These are phyloP conservation scores for Mrakia gelida DNA, from an alignment of 768 basidiomycete genomes.

Conservation along the genomic window DNA sequence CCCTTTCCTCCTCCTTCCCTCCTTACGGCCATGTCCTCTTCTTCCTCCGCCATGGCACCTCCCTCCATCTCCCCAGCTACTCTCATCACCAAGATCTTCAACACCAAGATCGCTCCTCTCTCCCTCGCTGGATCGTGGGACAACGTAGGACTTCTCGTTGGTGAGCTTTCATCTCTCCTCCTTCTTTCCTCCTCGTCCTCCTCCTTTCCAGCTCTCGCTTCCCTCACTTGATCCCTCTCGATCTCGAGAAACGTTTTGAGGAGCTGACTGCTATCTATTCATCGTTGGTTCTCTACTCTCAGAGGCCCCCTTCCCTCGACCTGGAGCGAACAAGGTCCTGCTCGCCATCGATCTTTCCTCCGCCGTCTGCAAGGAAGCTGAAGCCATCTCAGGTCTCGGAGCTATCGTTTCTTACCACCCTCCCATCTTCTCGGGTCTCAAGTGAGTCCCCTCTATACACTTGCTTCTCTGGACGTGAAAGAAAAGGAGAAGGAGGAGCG, in stretches of 20 bases:
- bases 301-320: conserved; percentile 22
- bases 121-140: conserved; percentile 87
- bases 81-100: conserved; percentile 25
- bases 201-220: background rate
- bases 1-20: no score
- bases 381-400: conserved; percentile 39
- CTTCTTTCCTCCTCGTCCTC: background rate
- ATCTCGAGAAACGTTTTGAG: background rate
- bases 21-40: no score
- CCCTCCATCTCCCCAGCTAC: conserved; percentile 9
- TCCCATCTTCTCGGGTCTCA: conserved; percentile 69
- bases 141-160: conserved; percentile 49
- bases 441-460: conserved; percentile 35
- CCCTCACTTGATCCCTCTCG: background rate
- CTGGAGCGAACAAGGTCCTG: conserved; percentile 39
- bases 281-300: background rate
- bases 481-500: background rate
- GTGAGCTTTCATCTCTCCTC: conserved; percentile 3
- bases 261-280: background rate
- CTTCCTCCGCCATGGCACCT: background rate
- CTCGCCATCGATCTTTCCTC: conserved; percentile 45
- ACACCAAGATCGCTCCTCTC: conserved; percentile 65
- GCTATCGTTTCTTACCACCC: conserved; percentile 74
- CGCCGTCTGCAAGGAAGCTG: conserved; percentile 44
- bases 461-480: no score